These are phyloP conservation scores for Colletotrichum higginsianum DNA, from an alignment of 2,329 filamentous ascomycete genomes.

Conservation along the genomic window DNA sequence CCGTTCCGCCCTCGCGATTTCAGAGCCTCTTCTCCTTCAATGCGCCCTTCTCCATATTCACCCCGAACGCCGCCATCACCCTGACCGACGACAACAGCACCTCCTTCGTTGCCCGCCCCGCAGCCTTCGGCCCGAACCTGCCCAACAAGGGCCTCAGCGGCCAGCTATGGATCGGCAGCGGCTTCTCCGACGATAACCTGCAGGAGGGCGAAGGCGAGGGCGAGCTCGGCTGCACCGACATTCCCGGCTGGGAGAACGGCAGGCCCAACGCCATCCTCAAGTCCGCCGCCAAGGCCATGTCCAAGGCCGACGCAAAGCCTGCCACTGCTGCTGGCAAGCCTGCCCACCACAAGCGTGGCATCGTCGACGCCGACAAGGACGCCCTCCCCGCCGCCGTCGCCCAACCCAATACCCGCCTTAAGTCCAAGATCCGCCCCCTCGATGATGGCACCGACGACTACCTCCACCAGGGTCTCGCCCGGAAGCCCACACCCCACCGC, in stretches of 20 bases:
- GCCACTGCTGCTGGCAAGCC: slow-evolving; percentile 48
- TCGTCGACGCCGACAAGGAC: slow-evolving; percentile 46
- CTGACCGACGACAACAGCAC: slow-evolving; percentile 98
- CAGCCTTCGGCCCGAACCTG: slow-evolving; percentile 89
- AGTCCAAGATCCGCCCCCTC: slow-evolving; percentile 46
- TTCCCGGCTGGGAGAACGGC: slow-evolving; percentile 86
- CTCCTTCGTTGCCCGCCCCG: slow-evolving; percentile 93
- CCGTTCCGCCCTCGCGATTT: slow-evolving; percentile 59
- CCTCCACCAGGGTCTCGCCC: slow-evolving; percentile 71
- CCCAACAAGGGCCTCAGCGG: slow-evolving; percentile 85
- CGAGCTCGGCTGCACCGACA: slow-evolving; percentile 95
- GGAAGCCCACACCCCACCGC: slow-evolving; percentile 50
- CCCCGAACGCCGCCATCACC: slow-evolving; percentile 94
- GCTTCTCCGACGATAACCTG: slow-evolving; percentile 85
- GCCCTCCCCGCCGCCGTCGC: slow-evolving; percentile 49
- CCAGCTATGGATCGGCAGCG: slow-evolving; percentile 92
- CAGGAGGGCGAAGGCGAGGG: slow-evolving; percentile 78
- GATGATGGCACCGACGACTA: slow-evolving; percentile 88
- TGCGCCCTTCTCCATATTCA: slow-evolving; percentile 88
- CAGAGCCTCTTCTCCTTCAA: slow-evolving; percentile 78
- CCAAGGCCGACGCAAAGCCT: slow-evolving; percentile 47
- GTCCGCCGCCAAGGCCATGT: slow-evolving; percentile 51
- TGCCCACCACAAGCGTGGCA: slow-evolving; percentile 55
- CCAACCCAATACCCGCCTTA: slow-evolving; percentile 46
- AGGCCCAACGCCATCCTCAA: slow-evolving; percentile 63